phyloP scores from a whole-genome alignment of 257 asterid genomes.

The Fraxinus cuspidata region DNA sequence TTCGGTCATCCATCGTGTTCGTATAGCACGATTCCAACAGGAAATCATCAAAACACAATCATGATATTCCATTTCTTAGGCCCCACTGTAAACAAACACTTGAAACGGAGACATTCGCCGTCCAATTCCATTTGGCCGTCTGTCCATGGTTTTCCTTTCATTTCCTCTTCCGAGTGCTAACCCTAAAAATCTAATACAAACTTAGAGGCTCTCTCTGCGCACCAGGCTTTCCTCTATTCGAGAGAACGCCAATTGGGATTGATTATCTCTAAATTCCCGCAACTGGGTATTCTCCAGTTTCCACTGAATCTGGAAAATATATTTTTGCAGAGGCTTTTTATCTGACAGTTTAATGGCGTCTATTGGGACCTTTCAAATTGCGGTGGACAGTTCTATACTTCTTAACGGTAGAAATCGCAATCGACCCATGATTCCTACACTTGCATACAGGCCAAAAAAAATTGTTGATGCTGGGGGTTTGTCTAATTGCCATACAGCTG shows the following conservation, averaged over 20 bases:
- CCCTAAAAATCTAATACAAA: no score
- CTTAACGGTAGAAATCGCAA: constrained; percentile 34
- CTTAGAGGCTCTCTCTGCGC: no score
- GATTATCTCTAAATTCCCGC: constrained; percentile 13
- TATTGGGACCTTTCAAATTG: constrained; percentile 56
- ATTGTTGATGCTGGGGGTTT: constrained; percentile 34
- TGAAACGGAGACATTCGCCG: constrained; percentile 13
- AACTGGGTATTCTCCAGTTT: constrained; percentile 24
- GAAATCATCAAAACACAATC: neutral
- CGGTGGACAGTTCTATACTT: constrained; percentile 48
- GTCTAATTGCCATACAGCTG: constrained; percentile 30
- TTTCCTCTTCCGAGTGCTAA: no score
- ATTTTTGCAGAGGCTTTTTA: constrained; percentile 24
- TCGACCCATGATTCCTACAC: constrained; percentile 45
- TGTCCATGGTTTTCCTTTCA: no score
- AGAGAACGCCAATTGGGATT: constrained; percentile 18
- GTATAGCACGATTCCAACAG: no score
- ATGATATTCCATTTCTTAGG: constrained; percentile 22
- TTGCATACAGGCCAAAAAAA: constrained; percentile 38
- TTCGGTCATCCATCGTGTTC: no score
- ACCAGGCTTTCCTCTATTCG: constrained; percentile 1
- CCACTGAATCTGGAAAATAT: constrained; percentile 25
- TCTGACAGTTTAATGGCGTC: constrained; percentile 53
- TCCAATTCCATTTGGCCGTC: neutral
- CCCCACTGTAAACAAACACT: constrained; percentile 29